Evolutionary conservation across 148 eudicot genomes (phyloP).

Genomic region (Salicornia ramosissima): DNA sequence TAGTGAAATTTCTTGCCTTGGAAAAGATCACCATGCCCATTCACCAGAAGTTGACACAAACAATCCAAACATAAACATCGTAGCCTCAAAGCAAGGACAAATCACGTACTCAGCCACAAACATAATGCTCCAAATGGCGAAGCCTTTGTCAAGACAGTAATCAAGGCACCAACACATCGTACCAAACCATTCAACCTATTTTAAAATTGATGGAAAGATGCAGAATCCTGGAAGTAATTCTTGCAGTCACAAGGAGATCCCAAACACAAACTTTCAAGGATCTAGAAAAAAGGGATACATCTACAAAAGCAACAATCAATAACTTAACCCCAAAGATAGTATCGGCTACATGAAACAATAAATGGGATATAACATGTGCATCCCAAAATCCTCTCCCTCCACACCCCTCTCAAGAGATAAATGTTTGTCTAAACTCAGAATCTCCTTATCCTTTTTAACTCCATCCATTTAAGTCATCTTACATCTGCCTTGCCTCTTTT

Average conservation of each 20-base stretch:
- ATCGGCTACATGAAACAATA: no score
- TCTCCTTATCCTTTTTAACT: no score
- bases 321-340: no score
- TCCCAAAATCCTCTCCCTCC: no score
- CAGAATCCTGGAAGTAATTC: not conserved
- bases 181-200: not conserved
- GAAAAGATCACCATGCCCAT: not conserved
- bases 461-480: no score
- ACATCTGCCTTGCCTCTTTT: no score
- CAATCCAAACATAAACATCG: not conserved
- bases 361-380: no score
- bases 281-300: not conserved
- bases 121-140: not conserved
- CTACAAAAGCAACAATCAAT: not conserved
- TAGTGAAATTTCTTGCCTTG: not conserved
- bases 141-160: not conserved
- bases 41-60: not conserved
- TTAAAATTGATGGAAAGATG: not conserved
- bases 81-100: not conserved
- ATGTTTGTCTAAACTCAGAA: no score
- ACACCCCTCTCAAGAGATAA: no score
- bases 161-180: not conserved
- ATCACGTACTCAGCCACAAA: not conserved
- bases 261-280: not conserved
- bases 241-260: not conserved